Base-by-base conservation (phyloP, 148 eudicot genomes). In the Vaccinium vitisidaea region DNA sequence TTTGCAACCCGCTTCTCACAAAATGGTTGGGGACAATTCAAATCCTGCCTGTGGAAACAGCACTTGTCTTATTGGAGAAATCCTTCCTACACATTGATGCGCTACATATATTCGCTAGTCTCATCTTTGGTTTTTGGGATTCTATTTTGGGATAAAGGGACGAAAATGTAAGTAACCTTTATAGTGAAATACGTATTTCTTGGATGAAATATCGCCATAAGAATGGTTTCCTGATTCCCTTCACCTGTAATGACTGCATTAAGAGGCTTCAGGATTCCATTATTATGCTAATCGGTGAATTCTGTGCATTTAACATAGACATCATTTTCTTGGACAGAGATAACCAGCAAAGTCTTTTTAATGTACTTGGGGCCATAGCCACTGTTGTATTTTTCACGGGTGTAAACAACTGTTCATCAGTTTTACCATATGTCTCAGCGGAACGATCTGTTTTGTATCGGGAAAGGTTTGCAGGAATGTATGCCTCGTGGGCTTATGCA, bases 401-500 rank as follows among this genome's bases (percentile, higher is more conserved):
- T 23, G 83, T 90, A 83, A 87, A 88, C 86, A 92, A 92, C 80
- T 87, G 87, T 79, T 59, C 89, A 19, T 80, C 89, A 75, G 90
- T 88, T 54, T 30, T 93, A 30, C 93, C 93, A 30, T 88, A 89
- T 84, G 85, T 95, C 54, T 49, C 90, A 84, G 90, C 87, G 9
- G 98, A 94, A 74, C 86, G 94, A 87, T 85, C 90, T 43, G 98
- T 95, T 80, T 76, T 95, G 1, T 94, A 90, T 84, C 90, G 98
- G 46, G 98, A 95, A 87, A 90, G 93, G 85, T 92, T 92, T 88
- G 90, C 98, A 16, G 95, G 95, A 79, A 95, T 93, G 98, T 95
- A 95, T 84, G 89, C 91, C 46, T 83, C 94, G 23, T 93, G 92
- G 95, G 95, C 95, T 54, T 94, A 92, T 86, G 88, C 96, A 82